Evolutionary conservation across 2,329 filamentous ascomycete genomes (phyloP), one percentile per base, ranked within the genome.

Genomic region (Cadophora sp.): DNA sequence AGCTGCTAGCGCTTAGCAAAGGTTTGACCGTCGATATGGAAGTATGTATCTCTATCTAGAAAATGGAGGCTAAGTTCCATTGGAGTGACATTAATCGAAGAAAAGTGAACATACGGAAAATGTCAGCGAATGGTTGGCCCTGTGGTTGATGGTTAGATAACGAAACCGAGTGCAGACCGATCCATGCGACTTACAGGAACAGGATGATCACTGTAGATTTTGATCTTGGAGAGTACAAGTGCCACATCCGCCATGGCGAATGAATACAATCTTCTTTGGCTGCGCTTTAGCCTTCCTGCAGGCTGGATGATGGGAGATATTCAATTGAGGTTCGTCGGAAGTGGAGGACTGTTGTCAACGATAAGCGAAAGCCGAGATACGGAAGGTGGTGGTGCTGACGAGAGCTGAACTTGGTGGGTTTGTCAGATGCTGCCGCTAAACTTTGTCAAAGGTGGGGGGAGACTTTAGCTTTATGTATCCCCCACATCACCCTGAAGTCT

Each of bases 91-190:
- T 3, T n/a, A 4, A n/a, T 14, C n/a, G 11, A 55, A 19, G 1
- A 29, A 31, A 31, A 7, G 3, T n/a, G 16, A 12, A 31, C 51
- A 4, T 31, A 55, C 51, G 51, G 27, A 55, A 55, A n/a, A 73
- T 72, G 51, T 73, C 72, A 19, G 68, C 69, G 50, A 73, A 73
- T 7, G 62, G 71, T 53, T 73, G 72, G 37, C 67, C 67, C 69
- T 73, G 29, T 27, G 14, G 4, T 2, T 62, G 40, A n/a, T n/a
- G 37, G 50, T 37, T 14, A 29, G 19, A 29, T 37, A 43, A 48
- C 4, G 19, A 60, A 12, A 56, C 1, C 62, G 12, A 27, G n/a
- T 16, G 19, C 4, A 40, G 26, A 58, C 12, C 27, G 19, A 4
- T 26, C 9, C 8, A 26, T 31, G 37, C 27, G n/a, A 22, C 68